Base-by-base conservation (phyloP, 2,329 filamentous ascomycete species). In the Fusarium citri region DNA sequence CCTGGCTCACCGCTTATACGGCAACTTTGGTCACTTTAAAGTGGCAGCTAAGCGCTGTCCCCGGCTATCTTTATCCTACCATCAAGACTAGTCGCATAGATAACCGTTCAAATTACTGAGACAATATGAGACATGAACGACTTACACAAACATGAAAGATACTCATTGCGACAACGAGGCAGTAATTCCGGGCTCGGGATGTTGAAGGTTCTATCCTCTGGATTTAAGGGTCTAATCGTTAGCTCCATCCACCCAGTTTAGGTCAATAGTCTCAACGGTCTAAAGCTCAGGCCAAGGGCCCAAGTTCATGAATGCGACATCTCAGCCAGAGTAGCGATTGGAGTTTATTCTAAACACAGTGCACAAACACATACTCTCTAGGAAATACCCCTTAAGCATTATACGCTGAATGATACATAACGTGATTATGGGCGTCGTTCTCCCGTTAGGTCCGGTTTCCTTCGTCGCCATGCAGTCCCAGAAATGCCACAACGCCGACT, bases 401-500 rank as follows among this genome's bases (percentile, higher is more conserved):
- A 25, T 50, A 50, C 55, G 51, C 58, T 59, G 59, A 64, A 65
- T 65, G 41, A 66, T 71, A 64, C 51, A 64, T 59, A 45, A 66
- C 53, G 66, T 66, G 54, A 72, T 72, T 72, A 70, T 60, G 45
- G 59, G 66, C 58, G 43, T 55, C 53, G 50, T 67, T 40, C 55
- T 71, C 57, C 34, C 55, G 55, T 55, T 55, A 55, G 41, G 42
- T 58, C 31, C 55, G 53, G 55, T 37, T 57, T 57, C 56, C 42
- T 66, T 72, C 57, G 57, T 72, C 72, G 66, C 70, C 65, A 73
- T 72, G 70, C 72, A 73, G 47, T 67, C 62, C 71, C 65, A 68
- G 43, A 72, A 76, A 74, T 73, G 61, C 71, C 72, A 73, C 73
- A 75, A 75, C 73, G 73, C 73, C 73, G 72, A 73, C 72, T 76